phyloP scores from a whole-genome alignment of 805 yeast species.

The Wickerhamia fluorescens region DNA sequence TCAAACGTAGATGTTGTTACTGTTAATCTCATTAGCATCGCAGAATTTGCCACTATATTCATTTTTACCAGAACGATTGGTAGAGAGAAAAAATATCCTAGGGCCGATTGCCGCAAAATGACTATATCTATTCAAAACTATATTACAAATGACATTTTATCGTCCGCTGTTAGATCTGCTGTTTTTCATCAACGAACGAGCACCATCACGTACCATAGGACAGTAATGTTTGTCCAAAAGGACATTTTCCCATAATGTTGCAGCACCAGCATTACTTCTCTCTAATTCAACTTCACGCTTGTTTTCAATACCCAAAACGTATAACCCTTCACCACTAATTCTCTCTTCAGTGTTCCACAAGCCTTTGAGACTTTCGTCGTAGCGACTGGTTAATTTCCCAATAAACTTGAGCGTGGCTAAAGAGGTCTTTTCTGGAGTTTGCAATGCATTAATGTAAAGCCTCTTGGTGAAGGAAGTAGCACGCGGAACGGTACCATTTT shows the following conservation, averaged over 20 bases:
- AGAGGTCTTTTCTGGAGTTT: conserved; percentile 83
- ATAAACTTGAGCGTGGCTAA: conserved; percentile 72
- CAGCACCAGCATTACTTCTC: conserved; percentile 79
- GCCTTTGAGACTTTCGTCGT: conserved; percentile 62
- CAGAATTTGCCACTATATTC: too few species aligned
- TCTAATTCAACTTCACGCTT: conserved; percentile 47
- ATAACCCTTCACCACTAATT: conserved; percentile 64
- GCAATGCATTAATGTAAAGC: conserved; percentile 56
- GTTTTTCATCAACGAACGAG: conserved; percentile 34
- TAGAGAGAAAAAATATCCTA: too few species aligned
- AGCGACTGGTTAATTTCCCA: conserved; percentile 66
- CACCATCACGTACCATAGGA: conserved; percentile 69
- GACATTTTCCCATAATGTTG: conserved; percentile 84
- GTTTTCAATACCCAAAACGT: conserved; percentile 54
- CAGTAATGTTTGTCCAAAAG: conserved; percentile 76
- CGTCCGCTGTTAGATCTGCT: conserved; percentile 16
- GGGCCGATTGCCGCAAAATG: too few species aligned
- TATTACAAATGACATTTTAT: too few species aligned
- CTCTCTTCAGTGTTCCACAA: conserved; percentile 85
- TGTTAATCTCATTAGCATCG: background rate
- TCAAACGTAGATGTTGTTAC: too few species aligned
- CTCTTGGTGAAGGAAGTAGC: conserved; percentile 81
- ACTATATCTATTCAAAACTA: too few species aligned
- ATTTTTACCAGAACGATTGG: too few species aligned
- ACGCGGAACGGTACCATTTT: conserved; percentile 57